Percentiles rank a stretch among this genome's conserved stretches.
Evolutionary conservation across 2,329 filamentous ascomycete genomes (phyloP).

Genomic region (Cladosporium sp.): DNA sequence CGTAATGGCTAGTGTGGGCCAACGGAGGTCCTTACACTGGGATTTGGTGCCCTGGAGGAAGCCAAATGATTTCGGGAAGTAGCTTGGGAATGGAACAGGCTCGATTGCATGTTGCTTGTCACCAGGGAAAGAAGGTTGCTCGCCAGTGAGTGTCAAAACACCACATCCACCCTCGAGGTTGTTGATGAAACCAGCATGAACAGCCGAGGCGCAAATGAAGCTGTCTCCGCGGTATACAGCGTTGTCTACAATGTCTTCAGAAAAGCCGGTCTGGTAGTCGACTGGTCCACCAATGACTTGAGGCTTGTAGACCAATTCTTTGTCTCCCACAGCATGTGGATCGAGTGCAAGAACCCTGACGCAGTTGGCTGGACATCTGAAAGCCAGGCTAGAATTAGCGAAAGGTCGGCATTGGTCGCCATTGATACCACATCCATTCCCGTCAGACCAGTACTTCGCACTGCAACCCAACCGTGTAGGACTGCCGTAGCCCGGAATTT

Average conservation of each 20-base stretch:
- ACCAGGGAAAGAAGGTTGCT: slow-evolving; percentile 59
- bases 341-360: slow-evolving; percentile 65
- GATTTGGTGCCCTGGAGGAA: slow-evolving; percentile 68
- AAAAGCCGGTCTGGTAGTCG: slow-evolving; percentile 34
- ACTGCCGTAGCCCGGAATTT: slow-evolving; percentile 67
- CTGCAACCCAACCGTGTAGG: slow-evolving; percentile 67
- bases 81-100: slow-evolving; percentile 78
- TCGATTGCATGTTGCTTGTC: slow-evolving; percentile 71
- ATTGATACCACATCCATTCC: slow-evolving; percentile 72
- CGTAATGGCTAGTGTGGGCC: slow-evolving; percentile 80
- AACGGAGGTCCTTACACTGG: slow-evolving; percentile 74
- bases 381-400: slow-evolving; percentile 66
- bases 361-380: slow-evolving; percentile 74
- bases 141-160: slow-evolving; percentile 72
- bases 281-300: slow-evolving; percentile 57
- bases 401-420: slow-evolving; percentile 76
- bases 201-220: slow-evolving; percentile 80
- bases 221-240: slow-evolving; percentile 84
- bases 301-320: slow-evolving; percentile 58
- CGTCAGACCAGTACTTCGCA: slow-evolving; percentile 67
- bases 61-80: slow-evolving; percentile 83
- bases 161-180: slow-evolving; percentile 76
- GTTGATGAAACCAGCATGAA: slow-evolving; percentile 77
- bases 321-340: slow-evolving; percentile 70
- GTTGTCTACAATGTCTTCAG: slow-evolving; percentile 42